Percentiles rank a stretch among this genome's conserved stretches.
Conservation (phyloP, 768 basidiomycete species). For the Leccinum boreale region DNA sequence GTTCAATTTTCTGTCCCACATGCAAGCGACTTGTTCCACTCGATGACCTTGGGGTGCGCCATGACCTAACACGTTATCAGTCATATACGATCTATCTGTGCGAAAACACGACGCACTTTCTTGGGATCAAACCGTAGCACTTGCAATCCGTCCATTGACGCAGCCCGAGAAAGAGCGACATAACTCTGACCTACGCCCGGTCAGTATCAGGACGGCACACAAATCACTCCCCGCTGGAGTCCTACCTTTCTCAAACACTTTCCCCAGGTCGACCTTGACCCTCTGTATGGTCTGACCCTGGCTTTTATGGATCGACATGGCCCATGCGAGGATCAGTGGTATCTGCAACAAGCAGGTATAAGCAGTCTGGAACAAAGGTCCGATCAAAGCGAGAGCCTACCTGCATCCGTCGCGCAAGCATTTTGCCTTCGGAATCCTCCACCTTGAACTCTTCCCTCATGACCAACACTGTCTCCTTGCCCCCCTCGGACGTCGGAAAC, state of each 20-base stretch:
- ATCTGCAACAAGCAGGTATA: constrained; percentile 37
- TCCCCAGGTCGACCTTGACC: constrained; percentile 61
- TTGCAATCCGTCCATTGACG: constrained; percentile 51
- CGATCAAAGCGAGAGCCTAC: constrained; percentile 13
- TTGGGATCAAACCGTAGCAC: constrained; percentile 50
- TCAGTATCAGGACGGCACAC: not conserved
- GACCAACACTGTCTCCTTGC: constrained; percentile 45
- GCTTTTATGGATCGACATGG: constrained; percentile 75
- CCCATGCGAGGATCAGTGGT: constrained; percentile 75
- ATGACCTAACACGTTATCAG: constrained; percentile 31
- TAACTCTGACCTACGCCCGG: constrained; percentile 41
- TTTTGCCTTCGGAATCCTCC: constrained; percentile 49
- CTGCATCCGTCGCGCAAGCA: constrained; percentile 48
- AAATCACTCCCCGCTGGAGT: not conserved
- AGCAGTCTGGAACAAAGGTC: not conserved
- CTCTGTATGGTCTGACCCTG: constrained; percentile 72
- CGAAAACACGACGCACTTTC: constrained; percentile 35
- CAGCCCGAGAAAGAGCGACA: constrained; percentile 50
- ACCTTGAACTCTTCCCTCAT: constrained; percentile 52
- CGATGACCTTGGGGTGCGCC: constrained; percentile 43
- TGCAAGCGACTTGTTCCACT: constrained; percentile 37
- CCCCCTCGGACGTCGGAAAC: constrained; percentile 38
- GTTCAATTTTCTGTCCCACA: not conserved
- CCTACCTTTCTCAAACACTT: constrained; percentile 59
- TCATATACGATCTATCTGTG: not conserved